Conservation (phyloP, 2,329 filamentous ascomycete genomes). For the Colletotrichum cuscutae region DNA sequence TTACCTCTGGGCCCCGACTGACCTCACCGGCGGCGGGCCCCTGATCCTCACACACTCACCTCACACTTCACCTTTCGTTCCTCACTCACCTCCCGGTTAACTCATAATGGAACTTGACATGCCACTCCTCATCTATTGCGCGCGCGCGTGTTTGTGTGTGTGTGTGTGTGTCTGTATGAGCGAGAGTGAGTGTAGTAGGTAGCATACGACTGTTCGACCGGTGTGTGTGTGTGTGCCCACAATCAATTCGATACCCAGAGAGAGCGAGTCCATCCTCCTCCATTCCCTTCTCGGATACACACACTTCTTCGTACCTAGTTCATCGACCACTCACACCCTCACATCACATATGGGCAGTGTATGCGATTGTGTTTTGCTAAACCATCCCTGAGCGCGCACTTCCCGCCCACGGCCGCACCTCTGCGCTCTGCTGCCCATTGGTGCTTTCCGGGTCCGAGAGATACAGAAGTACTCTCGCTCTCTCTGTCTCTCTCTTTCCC, state of each 20-base stretch:
- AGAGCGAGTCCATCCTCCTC: neutral
- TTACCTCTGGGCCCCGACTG: slow-evolving; percentile 2
- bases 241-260: neutral
- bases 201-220: neutral
- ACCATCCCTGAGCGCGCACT: slow-evolving; percentile 5
- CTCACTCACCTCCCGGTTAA: neutral
- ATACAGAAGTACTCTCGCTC: neutral
- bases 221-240: neutral
- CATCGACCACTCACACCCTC: neutral
- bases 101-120: neutral
- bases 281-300: neutral
- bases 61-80: neutral
- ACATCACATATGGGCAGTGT: neutral
- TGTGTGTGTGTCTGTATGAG: neutral
- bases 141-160: neutral
- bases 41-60: neutral
- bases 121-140: neutral
- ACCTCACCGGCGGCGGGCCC: neutral
- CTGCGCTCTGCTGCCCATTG: neutral
- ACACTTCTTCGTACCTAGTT: neutral
- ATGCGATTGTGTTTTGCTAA: neutral
- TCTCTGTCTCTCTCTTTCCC: neutral
- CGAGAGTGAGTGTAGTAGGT: neutral
- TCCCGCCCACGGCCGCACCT: neutral
- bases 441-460: neutral